Evolutionary conservation across 352 stramenopile genomes (phyloP), one percentile per base, ranked within the genome.

Genomic region (Phytophthora meadii): DNA sequence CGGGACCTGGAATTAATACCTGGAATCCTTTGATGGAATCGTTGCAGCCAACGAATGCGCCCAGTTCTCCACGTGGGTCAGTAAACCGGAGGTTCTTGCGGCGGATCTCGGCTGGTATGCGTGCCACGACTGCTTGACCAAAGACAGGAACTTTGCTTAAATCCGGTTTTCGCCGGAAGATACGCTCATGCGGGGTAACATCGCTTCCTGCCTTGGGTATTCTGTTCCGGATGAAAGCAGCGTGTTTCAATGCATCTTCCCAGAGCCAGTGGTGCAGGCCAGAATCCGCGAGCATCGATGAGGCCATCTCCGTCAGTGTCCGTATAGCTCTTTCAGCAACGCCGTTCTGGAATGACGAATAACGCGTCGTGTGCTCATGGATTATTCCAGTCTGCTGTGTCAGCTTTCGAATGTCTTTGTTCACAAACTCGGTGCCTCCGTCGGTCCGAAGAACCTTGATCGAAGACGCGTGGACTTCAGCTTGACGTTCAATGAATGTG

Each of bases 1-100:
- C 42, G 10, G 53, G 44, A 1, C 32, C 54, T 36, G 54, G 54
- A 49, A 54, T 11, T 17, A 54, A 62, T 3, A 62, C 42, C 5
- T 28, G 6, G 12, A 54, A 42, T 2, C 54, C 44, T 11, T 34
- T 19, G 19, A 62, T 54, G 37, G 46, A 42, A 9, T 62, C 54
- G n/a, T 22, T 54, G 15, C 52, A 61, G 0, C 54, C 54, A 6
- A 62, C 14, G 5, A 54, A 54, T 1, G 30, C 54, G 5, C 44
- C 54, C n/a, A 62, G 47, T n/a, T 19, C 40, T 0, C 44, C 42
- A 24, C 44, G 44, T 0, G 44, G 30, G n/a, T 54, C 44, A 19
- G 19, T 19, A 5, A 54, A 62, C 1, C 54, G 28, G 14, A 24
- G 7, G 10, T n/a, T 19, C 2, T 62, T 54, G 5, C 42, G 30